These are phyloP conservation scores for Blumeriella jaapii DNA, from an alignment of 2,329 filamentous ascomycete genomes.

Conservation along the genomic window DNA sequence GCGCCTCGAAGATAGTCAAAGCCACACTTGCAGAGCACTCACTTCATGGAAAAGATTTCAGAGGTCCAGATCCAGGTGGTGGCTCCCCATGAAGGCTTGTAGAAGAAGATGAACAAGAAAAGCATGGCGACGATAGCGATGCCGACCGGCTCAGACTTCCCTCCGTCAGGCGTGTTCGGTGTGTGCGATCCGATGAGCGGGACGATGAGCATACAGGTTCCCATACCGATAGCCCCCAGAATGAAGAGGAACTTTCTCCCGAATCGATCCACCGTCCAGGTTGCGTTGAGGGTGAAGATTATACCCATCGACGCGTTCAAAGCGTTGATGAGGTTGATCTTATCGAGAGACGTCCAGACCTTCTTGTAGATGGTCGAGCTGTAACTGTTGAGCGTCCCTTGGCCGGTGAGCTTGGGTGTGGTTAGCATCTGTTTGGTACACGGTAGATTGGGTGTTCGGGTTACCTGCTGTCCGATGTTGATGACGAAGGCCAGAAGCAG, in stretches of 20 bases:
- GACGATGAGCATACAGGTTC: slow-evolving; percentile 57
- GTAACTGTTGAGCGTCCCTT: slow-evolving; percentile 63
- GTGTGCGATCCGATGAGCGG: slow-evolving; percentile 45
- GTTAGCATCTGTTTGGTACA: not conserved
- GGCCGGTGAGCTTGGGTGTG: slow-evolving; percentile 58
- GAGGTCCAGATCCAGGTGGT: slow-evolving; percentile 63
- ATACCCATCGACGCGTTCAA: slow-evolving; percentile 64
- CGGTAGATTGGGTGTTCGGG: too few species aligned
- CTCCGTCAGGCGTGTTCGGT: slow-evolving; percentile 37
- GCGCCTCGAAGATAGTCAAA: too few species aligned
- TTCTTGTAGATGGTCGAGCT: slow-evolving; percentile 65
- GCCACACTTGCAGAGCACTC: too few species aligned
- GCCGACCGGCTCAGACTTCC: slow-evolving; percentile 47
- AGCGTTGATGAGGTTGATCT: slow-evolving; percentile 62
- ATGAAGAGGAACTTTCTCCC: slow-evolving; percentile 61
- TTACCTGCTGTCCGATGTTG: too few species aligned
- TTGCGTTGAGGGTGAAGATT: slow-evolving; percentile 60
- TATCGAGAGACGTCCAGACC: slow-evolving; percentile 46
- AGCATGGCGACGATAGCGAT: slow-evolving; percentile 59
- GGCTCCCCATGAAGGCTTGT: slow-evolving; percentile 60
- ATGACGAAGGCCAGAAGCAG: slow-evolving; percentile 53
- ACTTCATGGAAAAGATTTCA: slow-evolving; percentile 62
- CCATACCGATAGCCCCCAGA: slow-evolving; percentile 57
- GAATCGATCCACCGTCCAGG: slow-evolving; percentile 63
- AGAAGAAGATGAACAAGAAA: slow-evolving; percentile 56